Conservation (phyloP, 495 filamentous ascomycete species). For the Tuber magnatum region DNA sequence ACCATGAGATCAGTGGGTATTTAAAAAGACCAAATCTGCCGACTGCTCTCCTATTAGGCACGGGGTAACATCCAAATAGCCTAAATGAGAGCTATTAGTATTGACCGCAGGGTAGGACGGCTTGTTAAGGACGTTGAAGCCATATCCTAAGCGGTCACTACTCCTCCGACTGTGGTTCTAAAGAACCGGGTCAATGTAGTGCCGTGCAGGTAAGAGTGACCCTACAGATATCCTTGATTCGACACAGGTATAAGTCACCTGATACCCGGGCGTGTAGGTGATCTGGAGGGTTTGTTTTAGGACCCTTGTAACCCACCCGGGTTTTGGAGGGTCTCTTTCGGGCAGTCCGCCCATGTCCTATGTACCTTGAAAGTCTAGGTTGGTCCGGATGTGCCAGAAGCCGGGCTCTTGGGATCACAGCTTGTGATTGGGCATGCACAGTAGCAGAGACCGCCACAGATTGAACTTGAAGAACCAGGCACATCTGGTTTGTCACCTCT, state of each 20-base stretch:
- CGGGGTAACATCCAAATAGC: neutral
- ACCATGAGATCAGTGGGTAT: neutral
- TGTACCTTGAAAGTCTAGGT: too few species aligned
- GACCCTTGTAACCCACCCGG: too few species aligned
- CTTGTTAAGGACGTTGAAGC: neutral
- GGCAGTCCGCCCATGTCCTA: too few species aligned
- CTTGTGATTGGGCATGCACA: neutral
- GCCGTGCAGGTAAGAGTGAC: too few species aligned
- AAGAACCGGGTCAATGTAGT: neutral
- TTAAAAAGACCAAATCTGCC: too few species aligned
- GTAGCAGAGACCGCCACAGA: neutral
- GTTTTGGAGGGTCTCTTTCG: too few species aligned
- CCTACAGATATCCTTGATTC: too few species aligned
- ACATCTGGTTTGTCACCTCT: neutral
- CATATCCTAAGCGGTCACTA: neutral
- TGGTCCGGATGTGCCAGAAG: neutral
- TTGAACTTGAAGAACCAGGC: neutral
- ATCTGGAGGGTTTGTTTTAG: too few species aligned
- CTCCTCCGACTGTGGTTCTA: neutral
- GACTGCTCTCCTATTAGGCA: neutral
- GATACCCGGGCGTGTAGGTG: too few species aligned
- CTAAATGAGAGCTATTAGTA: too few species aligned
- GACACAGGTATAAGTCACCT: too few species aligned
- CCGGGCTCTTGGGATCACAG: neutral
- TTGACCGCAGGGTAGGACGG: too few species aligned